Conservation (phyloP, 1,284 basidiomycete genomes). For the Lignosus rhinocerotis region DNA sequence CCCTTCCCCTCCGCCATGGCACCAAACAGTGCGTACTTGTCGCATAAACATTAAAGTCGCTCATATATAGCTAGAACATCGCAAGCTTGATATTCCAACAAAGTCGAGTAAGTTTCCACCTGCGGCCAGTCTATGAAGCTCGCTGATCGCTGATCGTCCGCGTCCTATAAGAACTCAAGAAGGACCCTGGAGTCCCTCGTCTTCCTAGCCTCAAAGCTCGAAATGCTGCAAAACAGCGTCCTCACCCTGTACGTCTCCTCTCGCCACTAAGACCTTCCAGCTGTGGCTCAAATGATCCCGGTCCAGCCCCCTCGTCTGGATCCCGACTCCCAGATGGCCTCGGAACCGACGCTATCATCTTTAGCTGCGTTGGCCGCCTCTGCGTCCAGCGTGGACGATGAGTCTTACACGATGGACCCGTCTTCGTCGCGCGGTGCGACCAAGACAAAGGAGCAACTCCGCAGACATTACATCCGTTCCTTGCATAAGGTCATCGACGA, state of each 20-base stretch:
- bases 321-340: slow-evolving; percentile 68
- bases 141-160: slow-evolving; percentile 1
- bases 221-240: slow-evolving; percentile 54
- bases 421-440: slow-evolving; percentile 29
- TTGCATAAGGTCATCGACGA: slow-evolving; percentile 93
- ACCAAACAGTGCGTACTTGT: slow-evolving; percentile 50
- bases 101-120: slow-evolving; percentile 50
- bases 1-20: slow-evolving; percentile 41
- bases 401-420: slow-evolving; percentile 26
- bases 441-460: slow-evolving; percentile 68
- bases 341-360: slow-evolving; percentile 68
- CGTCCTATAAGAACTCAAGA: slow-evolving; percentile 63
- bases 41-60: neutral
- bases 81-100: slow-evolving; percentile 48
- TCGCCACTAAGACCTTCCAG: neutral
- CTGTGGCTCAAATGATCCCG: slow-evolving; percentile 2
- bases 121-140: neutral
- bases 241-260: slow-evolving; percentile 35
- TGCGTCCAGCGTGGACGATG: slow-evolving; percentile 28
- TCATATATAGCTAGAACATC: slow-evolving; percentile 37
- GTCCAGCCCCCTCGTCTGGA: slow-evolving; percentile 34
- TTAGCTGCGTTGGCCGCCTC: slow-evolving; percentile 47
- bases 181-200: slow-evolving; percentile 80
- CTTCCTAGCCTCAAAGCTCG: slow-evolving; percentile 68
- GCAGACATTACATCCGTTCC: slow-evolving; percentile 69